Evolutionary conservation across 2,329 filamentous ascomycete species (phyloP), one percentile per base, ranked within the genome.

Genomic region (Ophiocordyceps unilateralis): DNA sequence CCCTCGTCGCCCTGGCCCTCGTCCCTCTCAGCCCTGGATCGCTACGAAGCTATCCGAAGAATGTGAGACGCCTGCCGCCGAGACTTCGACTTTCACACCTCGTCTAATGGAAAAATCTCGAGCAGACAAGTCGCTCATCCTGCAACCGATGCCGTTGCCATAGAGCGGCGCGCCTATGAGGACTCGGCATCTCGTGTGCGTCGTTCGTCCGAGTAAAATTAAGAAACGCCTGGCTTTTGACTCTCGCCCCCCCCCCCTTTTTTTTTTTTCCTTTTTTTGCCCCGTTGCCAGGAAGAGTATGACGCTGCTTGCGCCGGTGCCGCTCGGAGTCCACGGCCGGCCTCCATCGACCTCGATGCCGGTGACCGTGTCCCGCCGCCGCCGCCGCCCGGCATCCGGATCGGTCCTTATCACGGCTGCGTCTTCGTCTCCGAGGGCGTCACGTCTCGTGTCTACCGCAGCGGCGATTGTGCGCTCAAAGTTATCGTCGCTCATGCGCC

Each of bases 381-480:
- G 23, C 34, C 20, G 21, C 38, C 23, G 11, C 19, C 46, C 2
- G 68, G 66, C 10, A 57, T 69, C 37, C 57, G 58, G 26, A 77
- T 81, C 45, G 76, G 76, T 9, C 23, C 57, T 5, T 78, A 77
- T 49, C 39, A 48, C 17, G 59, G 68, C 46, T 81, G 77, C 54
- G 60, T 63, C 22, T 68, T 69, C 49, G 54, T 80, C n/a, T 67
- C 68, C 39, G 66, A 67, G 48, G 91, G 91, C 19, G 67, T 89
- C 12, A 91, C 86, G 47, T 91, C 89, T 17, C 76, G 80, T 44
- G 78, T 98, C 41, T 96, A 88, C 64, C 80, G 80, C 51, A 78
- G 78, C 36, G 63, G 58, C 20, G 52, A 62, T 42, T 64, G 66
- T 17, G 91, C 89, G 2, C 66, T 98, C 41, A 98, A 98, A 58